Percentiles rank a stretch among this genome's conserved stretches.
phyloP scores from a whole-genome alignment of 2,329 filamentous ascomycete genomes.

The Paecilomyces niveus region DNA sequence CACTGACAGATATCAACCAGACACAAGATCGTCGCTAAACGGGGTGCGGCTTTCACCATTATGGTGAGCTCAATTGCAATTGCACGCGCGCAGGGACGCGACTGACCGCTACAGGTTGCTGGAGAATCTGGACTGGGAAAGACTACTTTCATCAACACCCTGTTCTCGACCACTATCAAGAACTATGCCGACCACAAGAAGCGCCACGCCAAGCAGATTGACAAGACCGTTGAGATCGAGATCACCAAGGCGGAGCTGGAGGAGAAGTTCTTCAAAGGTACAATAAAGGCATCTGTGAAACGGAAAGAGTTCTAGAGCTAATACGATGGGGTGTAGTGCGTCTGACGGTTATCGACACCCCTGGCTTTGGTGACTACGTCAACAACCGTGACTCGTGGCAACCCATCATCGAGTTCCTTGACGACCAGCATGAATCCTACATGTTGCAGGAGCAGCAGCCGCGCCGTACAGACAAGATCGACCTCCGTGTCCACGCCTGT shows the following conservation, averaged over 20 bases:
- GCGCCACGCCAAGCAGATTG: constrained; percentile 97
- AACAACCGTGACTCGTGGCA: constrained; percentile 99
- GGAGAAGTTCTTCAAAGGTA: constrained; percentile 99
- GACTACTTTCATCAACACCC: constrained; percentile 99
- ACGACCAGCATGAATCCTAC: constrained; percentile 99
- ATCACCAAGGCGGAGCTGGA: constrained; percentile 99
- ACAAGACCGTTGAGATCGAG: constrained; percentile 99
- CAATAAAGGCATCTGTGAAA: background rate
- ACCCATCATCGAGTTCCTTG: constrained; percentile 99
- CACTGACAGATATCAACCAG: constrained; percentile 24
- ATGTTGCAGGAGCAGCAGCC: constrained; percentile 99
- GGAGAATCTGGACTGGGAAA: constrained; percentile 98
- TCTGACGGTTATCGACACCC: constrained; percentile 96
- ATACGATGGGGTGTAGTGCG: constrained; percentile 58
- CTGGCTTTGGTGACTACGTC: constrained; percentile 98
- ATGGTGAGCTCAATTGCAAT: constrained; percentile 60
- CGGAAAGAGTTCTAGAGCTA: background rate
- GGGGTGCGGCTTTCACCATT: constrained; percentile 97
- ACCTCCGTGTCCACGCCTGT: constrained; percentile 96
- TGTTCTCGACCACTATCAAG: constrained; percentile 99
- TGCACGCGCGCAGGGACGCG: background rate
- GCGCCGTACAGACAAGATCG: constrained; percentile 95
- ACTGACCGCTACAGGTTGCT: constrained; percentile 63
- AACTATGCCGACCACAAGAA: constrained; percentile 99
- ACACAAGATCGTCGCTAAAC: constrained; percentile 68